These are phyloP conservation scores for Pythium plurisporium DNA, from an alignment of 352 stramenopile species.

Conservation along the genomic window DNA sequence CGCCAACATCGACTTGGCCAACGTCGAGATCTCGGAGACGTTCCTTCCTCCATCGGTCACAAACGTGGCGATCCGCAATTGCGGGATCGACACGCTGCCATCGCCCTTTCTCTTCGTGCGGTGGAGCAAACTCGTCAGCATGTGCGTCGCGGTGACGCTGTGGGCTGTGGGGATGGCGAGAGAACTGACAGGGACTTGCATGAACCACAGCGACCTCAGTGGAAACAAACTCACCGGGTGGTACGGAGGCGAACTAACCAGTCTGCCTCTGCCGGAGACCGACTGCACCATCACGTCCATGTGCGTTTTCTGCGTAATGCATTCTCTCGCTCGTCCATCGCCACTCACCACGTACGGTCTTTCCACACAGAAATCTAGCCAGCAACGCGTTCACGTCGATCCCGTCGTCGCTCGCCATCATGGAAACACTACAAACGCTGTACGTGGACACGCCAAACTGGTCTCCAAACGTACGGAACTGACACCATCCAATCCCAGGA, in stretches of 20 bases:
- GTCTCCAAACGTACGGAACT: too few species aligned
- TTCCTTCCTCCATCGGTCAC: conserved; percentile 1
- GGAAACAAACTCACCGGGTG: not conserved
- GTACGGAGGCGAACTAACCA: not conserved
- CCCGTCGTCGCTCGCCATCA: not conserved
- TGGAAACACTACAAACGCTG: not conserved
- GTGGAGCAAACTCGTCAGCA: not conserved
- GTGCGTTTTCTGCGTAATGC: not conserved
- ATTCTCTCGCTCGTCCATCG: not conserved
- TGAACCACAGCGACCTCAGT: not conserved
- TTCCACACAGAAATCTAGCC: conserved; percentile 1
- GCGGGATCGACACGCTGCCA: not conserved
- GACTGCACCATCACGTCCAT: not conserved
- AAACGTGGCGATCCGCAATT: not conserved
- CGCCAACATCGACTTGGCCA: conserved; percentile 1
- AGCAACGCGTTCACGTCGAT: conserved; percentile 3
- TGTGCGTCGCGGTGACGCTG: too few species aligned
- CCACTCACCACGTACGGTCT: not conserved
- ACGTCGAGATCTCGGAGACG: not conserved
- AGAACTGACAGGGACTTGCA: not conserved
- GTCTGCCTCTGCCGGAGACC: not conserved
- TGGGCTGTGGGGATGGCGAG: too few species aligned
- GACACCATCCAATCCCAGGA: not conserved
- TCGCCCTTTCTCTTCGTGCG: not conserved
- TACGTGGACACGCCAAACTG: not conserved